Conservation (phyloP, 2,329 filamentous ascomycete genomes). For the Juglanconis sp. region DNA sequence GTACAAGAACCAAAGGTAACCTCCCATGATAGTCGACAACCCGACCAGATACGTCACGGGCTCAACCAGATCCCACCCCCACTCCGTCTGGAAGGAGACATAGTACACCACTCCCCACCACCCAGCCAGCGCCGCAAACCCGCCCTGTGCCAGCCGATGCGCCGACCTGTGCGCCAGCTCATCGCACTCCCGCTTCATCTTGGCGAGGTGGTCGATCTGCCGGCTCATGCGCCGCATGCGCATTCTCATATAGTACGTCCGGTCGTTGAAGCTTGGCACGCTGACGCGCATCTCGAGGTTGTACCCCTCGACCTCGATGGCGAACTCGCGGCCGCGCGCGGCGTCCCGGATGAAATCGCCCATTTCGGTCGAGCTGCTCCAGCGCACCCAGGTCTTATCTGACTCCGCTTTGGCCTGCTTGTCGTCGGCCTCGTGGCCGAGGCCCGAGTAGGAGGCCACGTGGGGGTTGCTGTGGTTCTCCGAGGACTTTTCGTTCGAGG, state of each 20-base stretch:
- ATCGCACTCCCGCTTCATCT: slow-evolving; percentile 80
- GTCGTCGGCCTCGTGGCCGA: slow-evolving; percentile 57
- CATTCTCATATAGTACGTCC: slow-evolving; percentile 84
- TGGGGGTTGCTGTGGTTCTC: slow-evolving; percentile 28
- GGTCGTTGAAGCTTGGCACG: slow-evolving; percentile 83
- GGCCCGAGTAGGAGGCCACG: slow-evolving; percentile 69
- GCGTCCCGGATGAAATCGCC: slow-evolving; percentile 93
- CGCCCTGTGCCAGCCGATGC: slow-evolving; percentile 74
- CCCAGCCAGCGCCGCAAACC: slow-evolving; percentile 66
- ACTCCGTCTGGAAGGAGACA: slow-evolving; percentile 66
- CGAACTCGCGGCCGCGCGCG: slow-evolving; percentile 78
- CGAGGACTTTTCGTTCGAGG: slow-evolving; percentile 20
- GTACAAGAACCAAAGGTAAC: slow-evolving; percentile 91
- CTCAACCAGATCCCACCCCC: slow-evolving; percentile 89
- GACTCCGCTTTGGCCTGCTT: slow-evolving; percentile 44
- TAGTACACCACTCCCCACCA: slow-evolving; percentile 86
- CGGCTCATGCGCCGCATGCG: slow-evolving; percentile 68
- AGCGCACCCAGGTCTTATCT: slow-evolving; percentile 64
- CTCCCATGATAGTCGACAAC: slow-evolving; percentile 80
- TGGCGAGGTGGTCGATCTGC: slow-evolving; percentile 65
- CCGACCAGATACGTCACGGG: slow-evolving; percentile 86
- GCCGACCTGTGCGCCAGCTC: slow-evolving; percentile 71
- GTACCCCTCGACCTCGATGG: slow-evolving; percentile 74
- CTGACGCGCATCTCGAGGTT: slow-evolving; percentile 66
- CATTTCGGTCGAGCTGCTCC: slow-evolving; percentile 85